Percentiles rank a stretch among this genome's conserved stretches.
These are phyloP conservation scores for Vaccinium darrowii DNA, from an alignment of 148 eudicot species.

Conservation along the genomic window DNA sequence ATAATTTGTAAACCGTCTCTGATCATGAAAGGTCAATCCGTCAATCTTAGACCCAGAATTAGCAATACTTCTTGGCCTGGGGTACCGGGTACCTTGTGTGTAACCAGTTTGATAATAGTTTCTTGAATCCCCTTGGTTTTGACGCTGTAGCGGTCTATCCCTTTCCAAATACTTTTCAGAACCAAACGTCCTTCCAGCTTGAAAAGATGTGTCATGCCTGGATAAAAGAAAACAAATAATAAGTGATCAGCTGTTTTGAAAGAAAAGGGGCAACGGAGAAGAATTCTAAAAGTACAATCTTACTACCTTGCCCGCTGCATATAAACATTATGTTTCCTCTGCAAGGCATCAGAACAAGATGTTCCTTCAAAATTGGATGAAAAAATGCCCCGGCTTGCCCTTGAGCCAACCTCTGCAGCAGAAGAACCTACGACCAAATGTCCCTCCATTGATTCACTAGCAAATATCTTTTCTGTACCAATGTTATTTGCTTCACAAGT, in stretches of 20 bases:
- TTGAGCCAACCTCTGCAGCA: constrained; percentile 24
- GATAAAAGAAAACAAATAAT: constrained; percentile 16
- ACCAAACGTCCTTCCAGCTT: constrained; percentile 31
- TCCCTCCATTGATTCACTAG: constrained; percentile 15
- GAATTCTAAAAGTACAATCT: neutral
- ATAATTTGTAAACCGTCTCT: constrained; percentile 28
- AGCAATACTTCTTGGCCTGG: constrained; percentile 26
- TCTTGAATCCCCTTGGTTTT: constrained; percentile 29
- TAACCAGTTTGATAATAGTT: constrained; percentile 21
- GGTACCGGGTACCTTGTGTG: constrained; percentile 23
- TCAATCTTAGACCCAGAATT: constrained; percentile 33
- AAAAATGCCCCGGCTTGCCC: constrained; percentile 28
- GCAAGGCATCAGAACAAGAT: constrained; percentile 24
- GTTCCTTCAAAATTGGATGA: constrained; percentile 34
- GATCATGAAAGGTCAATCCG: constrained; percentile 33
- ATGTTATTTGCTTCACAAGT: constrained; percentile 20
- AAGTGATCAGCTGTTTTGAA: neutral
- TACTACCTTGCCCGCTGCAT: constrained; percentile 43
- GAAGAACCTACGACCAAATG: constrained; percentile 15
- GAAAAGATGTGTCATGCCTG: constrained; percentile 20
- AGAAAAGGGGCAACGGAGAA: neutral
- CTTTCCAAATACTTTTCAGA: constrained; percentile 34
- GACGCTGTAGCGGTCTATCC: constrained; percentile 30
- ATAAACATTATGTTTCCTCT: constrained; percentile 23
- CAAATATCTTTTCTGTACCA: constrained; percentile 8